Percentiles rank a stretch among this genome's conserved stretches.
phyloP scores from a whole-genome alignment of 1,139 yeast genomes.

The Pichia sp. region DNA sequence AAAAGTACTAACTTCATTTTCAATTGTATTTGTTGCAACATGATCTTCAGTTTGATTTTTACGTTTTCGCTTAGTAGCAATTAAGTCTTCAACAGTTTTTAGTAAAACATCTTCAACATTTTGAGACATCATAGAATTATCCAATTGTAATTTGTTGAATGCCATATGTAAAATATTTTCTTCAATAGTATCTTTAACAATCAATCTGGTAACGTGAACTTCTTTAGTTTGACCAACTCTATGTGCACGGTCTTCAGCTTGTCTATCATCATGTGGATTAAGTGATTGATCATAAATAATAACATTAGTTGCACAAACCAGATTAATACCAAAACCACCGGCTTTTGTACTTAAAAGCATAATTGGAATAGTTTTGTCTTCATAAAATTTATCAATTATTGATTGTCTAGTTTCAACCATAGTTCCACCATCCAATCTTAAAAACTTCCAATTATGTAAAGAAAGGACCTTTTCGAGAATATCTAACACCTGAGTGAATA shows the following conservation, averaged over 20 bases:
- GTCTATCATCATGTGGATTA: constrained; percentile 97
- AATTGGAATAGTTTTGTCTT: constrained; percentile 75
- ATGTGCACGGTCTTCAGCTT: constrained; percentile 98
- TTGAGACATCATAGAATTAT: constrained; percentile 55
- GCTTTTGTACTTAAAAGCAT: constrained; percentile 90
- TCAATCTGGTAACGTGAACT: constrained; percentile 87
- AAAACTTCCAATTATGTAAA: constrained; percentile 58
- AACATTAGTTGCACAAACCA: constrained; percentile 92
- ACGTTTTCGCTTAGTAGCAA: constrained; percentile 28
- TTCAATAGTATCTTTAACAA: constrained; percentile 72
- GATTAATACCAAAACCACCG: constrained; percentile 95
- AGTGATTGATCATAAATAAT: constrained; percentile 89
- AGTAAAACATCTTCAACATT: constrained; percentile 49
- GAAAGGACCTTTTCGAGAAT: constrained; percentile 74
- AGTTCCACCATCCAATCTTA: constrained; percentile 90
- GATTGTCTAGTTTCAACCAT: constrained; percentile 91
- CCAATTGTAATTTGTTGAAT: constrained; percentile 83
- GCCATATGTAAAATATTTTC: constrained; percentile 85
- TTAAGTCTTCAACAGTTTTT: constrained; percentile 45
- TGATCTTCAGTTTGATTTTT: not conserved
- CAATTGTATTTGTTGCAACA: not conserved
- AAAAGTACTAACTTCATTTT: constrained; percentile 8
- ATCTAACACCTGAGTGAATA: constrained; percentile 88
- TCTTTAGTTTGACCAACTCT: constrained; percentile 97
- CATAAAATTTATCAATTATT: constrained; percentile 81